Evolutionary conservation across 306 rosid species (phyloP).

Genomic region (Vigna radiata): DNA sequence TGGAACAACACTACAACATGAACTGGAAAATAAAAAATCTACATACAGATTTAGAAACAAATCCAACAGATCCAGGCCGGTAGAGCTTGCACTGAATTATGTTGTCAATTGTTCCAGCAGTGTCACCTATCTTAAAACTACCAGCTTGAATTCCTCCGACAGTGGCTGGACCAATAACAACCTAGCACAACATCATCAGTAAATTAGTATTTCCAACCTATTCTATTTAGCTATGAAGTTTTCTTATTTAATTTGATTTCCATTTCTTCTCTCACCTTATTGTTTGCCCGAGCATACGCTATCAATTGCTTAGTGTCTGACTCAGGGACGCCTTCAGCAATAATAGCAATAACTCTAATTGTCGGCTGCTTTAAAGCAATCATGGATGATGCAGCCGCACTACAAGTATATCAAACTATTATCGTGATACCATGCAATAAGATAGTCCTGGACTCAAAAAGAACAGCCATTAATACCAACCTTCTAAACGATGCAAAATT

Average conservation of each 20-base stretch:
- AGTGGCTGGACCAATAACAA: constrained; percentile 93
- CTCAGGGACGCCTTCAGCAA: constrained; percentile 98
- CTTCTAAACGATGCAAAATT: constrained; percentile 92
- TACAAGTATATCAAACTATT: constrained; percentile 46
- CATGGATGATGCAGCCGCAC: constrained; percentile 92
- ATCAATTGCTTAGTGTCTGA: constrained; percentile 84
- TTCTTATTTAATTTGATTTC: constrained; percentile 26
- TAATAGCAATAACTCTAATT: constrained; percentile 85
- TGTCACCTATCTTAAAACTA: constrained; percentile 94
- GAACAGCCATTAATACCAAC: constrained; percentile 43
- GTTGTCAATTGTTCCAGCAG: constrained; percentile 95
- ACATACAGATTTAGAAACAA: constrained; percentile 95
- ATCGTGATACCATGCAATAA: constrained; percentile 5
- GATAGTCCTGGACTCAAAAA: constrained; percentile 18
- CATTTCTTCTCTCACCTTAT: constrained; percentile 62
- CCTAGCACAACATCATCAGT: constrained; percentile 55
- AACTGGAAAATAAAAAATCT: constrained; percentile 32
- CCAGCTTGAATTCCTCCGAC: constrained; percentile 98
- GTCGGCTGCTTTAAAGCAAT: constrained; percentile 91
- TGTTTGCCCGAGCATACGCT: constrained; percentile 81
- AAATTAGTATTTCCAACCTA: constrained; percentile 36
- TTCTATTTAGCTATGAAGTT: constrained; percentile 23
- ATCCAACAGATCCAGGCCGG: constrained; percentile 98
- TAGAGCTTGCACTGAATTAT: constrained; percentile 87
- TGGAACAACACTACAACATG: not conserved